A percentile compares a stretch with the other conserved stretches of the same genome.
Conservation (phyloP, 1,284 basidiomycete species). For the Malassezia vespertilionis region DNA sequence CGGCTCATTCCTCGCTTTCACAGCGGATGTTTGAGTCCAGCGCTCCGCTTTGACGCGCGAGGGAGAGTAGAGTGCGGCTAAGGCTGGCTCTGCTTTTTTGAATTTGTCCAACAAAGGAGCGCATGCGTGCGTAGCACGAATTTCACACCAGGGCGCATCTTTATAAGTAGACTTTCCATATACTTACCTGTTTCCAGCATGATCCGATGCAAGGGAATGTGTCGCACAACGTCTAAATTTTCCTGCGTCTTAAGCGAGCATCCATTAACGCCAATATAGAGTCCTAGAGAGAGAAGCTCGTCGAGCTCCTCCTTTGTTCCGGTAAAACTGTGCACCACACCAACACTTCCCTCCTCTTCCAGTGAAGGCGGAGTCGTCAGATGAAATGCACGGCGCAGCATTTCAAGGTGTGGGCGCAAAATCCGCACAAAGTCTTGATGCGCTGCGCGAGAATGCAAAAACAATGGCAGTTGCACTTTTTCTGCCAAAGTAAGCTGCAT, state of each 20-base stretch:
- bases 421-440: constrained; percentile 61
- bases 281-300: constrained; percentile 55
- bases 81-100: constrained; percentile 40
- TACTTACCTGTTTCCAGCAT: constrained; percentile 65
- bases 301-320: constrained; percentile 59
- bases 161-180: neutral
- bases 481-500: constrained; percentile 62
- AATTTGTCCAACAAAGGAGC: constrained; percentile 55
- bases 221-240: constrained; percentile 57
- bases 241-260: constrained; percentile 71
- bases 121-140: constrained; percentile 67
- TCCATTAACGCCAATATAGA: constrained; percentile 62
- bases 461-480: constrained; percentile 65
- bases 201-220: constrained; percentile 58
- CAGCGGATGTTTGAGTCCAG: constrained; percentile 55
- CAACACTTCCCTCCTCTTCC: constrained; percentile 15
- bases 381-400: constrained; percentile 9
- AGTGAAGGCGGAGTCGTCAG: neutral
- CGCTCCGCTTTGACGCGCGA: constrained; percentile 59
- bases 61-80: constrained; percentile 55
- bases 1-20: constrained; percentile 77
- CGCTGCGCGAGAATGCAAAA: constrained; percentile 66
- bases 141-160: constrained; percentile 59
- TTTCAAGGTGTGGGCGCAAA: constrained; percentile 44
- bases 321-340: constrained; percentile 76